Evolutionary conservation across 495 filamentous ascomycete genomes (phyloP), one percentile per base, ranked within the genome.

Genomic region (Penicillium malachiteum): DNA sequence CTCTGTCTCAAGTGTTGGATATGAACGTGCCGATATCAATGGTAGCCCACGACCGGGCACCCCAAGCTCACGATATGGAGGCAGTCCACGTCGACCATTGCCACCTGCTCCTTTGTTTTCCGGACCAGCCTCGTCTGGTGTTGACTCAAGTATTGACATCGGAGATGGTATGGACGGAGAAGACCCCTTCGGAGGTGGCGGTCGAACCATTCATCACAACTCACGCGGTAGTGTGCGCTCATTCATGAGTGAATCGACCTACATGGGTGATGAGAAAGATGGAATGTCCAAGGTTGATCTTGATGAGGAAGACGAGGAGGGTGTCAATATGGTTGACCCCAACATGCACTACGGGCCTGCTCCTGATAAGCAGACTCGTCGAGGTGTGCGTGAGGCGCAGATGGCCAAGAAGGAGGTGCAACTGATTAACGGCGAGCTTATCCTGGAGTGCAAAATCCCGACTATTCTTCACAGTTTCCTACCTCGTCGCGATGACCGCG

Each of bases 361-460:
- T 2, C 94, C 94, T 0, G 82, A 86, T 34, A 87, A 87, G 52
- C 95, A 97, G 68, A 84, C 87, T 63, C 87, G 94, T 11, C 87
- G 91, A 31, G 90, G 95, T 41, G 85, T 87, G 34, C 83, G 94
- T 51, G 79, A 88, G 37, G 90, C 91, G 2, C 89, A 94, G 62
- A 93, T 95, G 84, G 81, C 87, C 18, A 94, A 89, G 77, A 96
- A 94, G 57, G 92, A 97, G 73, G 95, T 99, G 21, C 84, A 88
- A 56, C 82, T 99, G 3, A 92, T 97, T 80, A 97, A 97, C 67
- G 95, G 95, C 65, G 92, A 97, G 72, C 84, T 99, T 35, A 93
- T 99, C 51, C 78, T 99, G 14, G 95, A 99, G 77, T 97, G 95
- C 80, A 97, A 97, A 69, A 97, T 99, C 47, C 95, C 95, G 1